Base-by-base conservation (phyloP, 1,284 basidiomycete species). In the Trametes hirsuta region DNA sequence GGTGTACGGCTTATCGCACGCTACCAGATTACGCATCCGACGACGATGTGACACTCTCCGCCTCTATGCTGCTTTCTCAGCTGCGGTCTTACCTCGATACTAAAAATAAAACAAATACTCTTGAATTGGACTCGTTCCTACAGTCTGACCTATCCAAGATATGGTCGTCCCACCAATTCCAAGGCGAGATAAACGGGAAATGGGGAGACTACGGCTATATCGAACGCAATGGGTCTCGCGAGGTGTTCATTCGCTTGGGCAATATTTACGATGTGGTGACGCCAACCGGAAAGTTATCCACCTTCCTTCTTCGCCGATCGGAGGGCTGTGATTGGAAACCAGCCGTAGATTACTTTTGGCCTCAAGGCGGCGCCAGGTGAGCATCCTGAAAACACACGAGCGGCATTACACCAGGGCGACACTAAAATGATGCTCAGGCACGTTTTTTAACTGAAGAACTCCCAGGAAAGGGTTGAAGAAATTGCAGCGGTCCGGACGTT, bases 151-250 rank as follows among this genome's bases (percentile, higher is more conserved):
- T 61, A 1, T 47, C 48, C 22, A 58, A 54, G 14, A 49, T 61
- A 10, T 61, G 59, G 59, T 51, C 59, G 6, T 61, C 59, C 3
- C 59, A 61, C 35, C 51, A 51, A 42, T 61, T 61, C 47, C 59
- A 54, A 34, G 37, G 36, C 18, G 25, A 39, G 21, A 46, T 50
- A 18, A 46, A 49, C 21, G 59, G 47, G 0, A 30, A 45, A 21
- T 61, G 59, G 59, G 47, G 59, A 6, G 59, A 57, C 36, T 61
- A 61, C n/a, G 59, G 59, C 1, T 61, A 61, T 47, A 46, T 61
- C 25, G 8, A 47, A 6, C 59, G 59, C 2, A 30, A 57, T 2
- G 46, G 40, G 18, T 14, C 12, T 2, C 14, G 22, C 8, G 59
- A 61, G 46, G 34, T 39, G 1, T 61, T 61, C 41, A 47, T 61